phyloP scores from a whole-genome alignment of 2,329 filamentous ascomycete species.

The Eutypella sp. region DNA sequence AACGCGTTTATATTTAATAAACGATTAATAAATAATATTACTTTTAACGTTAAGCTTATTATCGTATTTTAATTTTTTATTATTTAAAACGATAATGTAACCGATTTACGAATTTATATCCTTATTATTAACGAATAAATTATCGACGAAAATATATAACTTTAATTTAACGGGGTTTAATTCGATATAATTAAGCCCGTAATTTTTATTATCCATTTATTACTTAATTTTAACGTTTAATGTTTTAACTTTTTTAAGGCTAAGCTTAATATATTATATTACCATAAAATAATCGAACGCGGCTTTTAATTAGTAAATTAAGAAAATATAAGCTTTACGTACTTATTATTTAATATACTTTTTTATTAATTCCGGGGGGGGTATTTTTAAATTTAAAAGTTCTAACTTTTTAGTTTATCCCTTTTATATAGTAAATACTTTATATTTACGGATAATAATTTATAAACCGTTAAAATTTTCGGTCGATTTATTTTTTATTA shows the following conservation, averaged over 20 bases:
- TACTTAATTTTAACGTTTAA: background rate
- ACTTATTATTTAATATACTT: constrained; percentile 3
- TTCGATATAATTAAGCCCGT: too few species aligned
- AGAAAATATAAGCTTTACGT: constrained; percentile 3
- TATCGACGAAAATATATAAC: background rate
- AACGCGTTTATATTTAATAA: background rate
- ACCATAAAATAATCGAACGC: constrained; percentile 1
- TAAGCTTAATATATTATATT: background rate
- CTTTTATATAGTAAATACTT: background rate
- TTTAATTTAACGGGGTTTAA: too few species aligned
- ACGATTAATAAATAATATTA: background rate
- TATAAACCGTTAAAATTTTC: too few species aligned
- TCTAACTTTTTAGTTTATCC: background rate
- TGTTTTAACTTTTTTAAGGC: background rate
- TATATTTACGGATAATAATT: background rate
- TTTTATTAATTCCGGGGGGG: background rate
- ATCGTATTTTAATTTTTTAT: background rate
- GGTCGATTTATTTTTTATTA: too few species aligned
- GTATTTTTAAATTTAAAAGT: background rate
- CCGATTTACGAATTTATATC: background rate
- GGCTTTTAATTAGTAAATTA: constrained; percentile 3
- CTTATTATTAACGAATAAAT: background rate
- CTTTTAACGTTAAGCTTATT: background rate
- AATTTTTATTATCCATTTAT: too few species aligned
- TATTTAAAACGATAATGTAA: background rate